Base-by-base conservation (phyloP, 2,329 filamentous ascomycete genomes). In the Paecilomyces niveus region DNA sequence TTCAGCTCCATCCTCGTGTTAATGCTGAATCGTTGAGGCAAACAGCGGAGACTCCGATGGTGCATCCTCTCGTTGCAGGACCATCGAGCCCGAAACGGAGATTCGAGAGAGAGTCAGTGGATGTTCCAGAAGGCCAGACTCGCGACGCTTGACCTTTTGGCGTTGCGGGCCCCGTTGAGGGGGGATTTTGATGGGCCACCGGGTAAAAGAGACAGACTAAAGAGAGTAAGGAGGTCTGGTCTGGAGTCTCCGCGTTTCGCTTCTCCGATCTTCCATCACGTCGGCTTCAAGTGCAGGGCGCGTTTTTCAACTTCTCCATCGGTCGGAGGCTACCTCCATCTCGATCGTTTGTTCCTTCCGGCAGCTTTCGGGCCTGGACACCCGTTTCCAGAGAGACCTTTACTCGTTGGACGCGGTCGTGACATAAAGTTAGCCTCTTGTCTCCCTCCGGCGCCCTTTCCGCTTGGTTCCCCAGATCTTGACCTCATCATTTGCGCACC, bases 281-380 rank as follows among this genome's bases (percentile, higher is more conserved):
- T 33, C 65, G 35, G 35, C 66, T 22, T 60, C 66, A n/a, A 62
- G 64, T 10, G 61, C 61, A 10, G 58, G 24, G 24, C 24, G 24
- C 24, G 24, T 26, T 26, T 26, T 26, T 67, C 15, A 59, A 67
- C 50, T 24, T 18, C 21, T 52, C 13, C 50, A 6, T 24, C 50
- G 13, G 18, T 50, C 21, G 24, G 24, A 26, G 24, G 3, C 24
- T 26, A 2, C 32, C 32, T 15, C 39, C 39, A 39, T 39, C 35
- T 45, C 39, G 39, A 45, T 45, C 39, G 39, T 18, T 45, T 45
- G 39, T 45, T 18, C n/a, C n/a, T 45, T 45, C 39, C 39, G 35
- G 35, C 35, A n/a, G 35, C 35, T 45, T 45, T 45, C 35, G 39
- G 39, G 39, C 39, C 35, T 45, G n/a, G 15, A 45, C 5, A 18